phyloP scores from a whole-genome alignment of 140 eudicot genomes.

The Cichorium intybus region DNA sequence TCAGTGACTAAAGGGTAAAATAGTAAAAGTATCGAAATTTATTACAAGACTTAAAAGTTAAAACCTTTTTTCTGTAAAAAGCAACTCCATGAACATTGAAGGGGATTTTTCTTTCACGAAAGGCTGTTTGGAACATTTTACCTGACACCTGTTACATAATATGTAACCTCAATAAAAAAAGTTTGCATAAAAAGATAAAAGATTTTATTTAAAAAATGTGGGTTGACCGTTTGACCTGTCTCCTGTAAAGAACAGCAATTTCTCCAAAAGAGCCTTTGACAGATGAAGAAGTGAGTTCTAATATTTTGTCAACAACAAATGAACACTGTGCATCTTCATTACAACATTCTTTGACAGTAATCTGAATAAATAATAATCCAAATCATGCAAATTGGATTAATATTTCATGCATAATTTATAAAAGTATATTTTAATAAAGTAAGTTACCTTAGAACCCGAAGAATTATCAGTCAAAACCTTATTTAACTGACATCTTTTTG shows the following conservation, averaged over 20 bases:
- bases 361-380: slow-evolving; percentile 38
- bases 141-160: slow-evolving; percentile 68
- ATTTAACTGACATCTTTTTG: slow-evolving; percentile 58
- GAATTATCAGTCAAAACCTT: slow-evolving; percentile 82
- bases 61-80: slow-evolving; percentile 96
- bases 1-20: slow-evolving; percentile 5
- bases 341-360: slow-evolving; percentile 79
- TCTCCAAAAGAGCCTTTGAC: slow-evolving; percentile 64
- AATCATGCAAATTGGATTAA: slow-evolving; percentile 22
- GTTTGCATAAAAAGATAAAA: not conserved
- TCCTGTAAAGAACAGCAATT: slow-evolving; percentile 90
- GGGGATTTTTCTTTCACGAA: slow-evolving; percentile 84
- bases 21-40: not conserved
- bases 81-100: slow-evolving; percentile 94
- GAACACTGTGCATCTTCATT: slow-evolving; percentile 94
- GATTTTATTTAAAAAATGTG: not conserved
- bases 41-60: slow-evolving; percentile 6
- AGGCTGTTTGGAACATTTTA: slow-evolving; percentile 68
- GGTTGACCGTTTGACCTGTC: slow-evolving; percentile 73
- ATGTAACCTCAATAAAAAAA: slow-evolving; percentile 16
- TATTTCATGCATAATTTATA: not conserved
- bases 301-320: slow-evolving; percentile 87
- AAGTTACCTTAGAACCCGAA: slow-evolving; percentile 82
- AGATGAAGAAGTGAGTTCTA: slow-evolving; percentile 68
- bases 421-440: not conserved